phyloP scores from a whole-genome alignment of 805 yeast genomes.

The Sugiyamaella mastotermitis region DNA sequence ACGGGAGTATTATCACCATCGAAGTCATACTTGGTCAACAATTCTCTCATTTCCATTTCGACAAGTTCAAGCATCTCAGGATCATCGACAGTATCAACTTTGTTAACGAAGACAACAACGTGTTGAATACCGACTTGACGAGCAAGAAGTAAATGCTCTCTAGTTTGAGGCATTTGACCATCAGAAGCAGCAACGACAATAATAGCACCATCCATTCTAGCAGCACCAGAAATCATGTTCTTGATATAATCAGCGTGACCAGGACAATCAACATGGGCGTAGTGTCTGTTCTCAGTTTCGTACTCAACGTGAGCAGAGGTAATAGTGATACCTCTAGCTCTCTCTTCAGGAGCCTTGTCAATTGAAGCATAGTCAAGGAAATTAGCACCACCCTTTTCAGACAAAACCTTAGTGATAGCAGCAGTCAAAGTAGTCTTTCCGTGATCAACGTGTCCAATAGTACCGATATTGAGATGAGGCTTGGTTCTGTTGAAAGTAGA shows the following conservation, averaged over 20 bases:
- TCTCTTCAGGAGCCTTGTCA: slow-evolving; percentile 98
- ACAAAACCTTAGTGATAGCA: slow-evolving; percentile 92
- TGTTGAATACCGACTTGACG: slow-evolving; percentile 99
- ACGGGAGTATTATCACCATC: slow-evolving; percentile 99
- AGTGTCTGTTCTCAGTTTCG: slow-evolving; percentile 91
- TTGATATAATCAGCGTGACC: slow-evolving; percentile 99
- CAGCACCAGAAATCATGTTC: slow-evolving; percentile 99
- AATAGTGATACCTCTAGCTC: slow-evolving; percentile 98
- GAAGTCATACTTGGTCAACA: slow-evolving; percentile 83
- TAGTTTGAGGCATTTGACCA: slow-evolving; percentile 99
- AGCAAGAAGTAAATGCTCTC: slow-evolving; percentile 96
- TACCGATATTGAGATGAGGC: slow-evolving; percentile 96
- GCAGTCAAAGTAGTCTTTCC: slow-evolving; percentile 98
- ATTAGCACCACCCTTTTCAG: slow-evolving; percentile 84
- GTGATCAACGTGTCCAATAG: slow-evolving; percentile 98
- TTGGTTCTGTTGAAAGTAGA: slow-evolving; percentile 85
- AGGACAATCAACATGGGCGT: slow-evolving; percentile 97
- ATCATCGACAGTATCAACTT: slow-evolving; percentile 96
- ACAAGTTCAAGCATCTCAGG: slow-evolving; percentile 99
- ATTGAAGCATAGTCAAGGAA: slow-evolving; percentile 91
- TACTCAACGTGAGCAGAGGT: slow-evolving; percentile 98
- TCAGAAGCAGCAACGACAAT: slow-evolving; percentile 99
- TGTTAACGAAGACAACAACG: slow-evolving; percentile 95
- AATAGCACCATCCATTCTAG: slow-evolving; percentile 99
- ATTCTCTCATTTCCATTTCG: slow-evolving; percentile 99